These are phyloP conservation scores for Candida labiduridarum DNA, from an alignment of 1,139 yeast species.

Conservation along the genomic window DNA sequence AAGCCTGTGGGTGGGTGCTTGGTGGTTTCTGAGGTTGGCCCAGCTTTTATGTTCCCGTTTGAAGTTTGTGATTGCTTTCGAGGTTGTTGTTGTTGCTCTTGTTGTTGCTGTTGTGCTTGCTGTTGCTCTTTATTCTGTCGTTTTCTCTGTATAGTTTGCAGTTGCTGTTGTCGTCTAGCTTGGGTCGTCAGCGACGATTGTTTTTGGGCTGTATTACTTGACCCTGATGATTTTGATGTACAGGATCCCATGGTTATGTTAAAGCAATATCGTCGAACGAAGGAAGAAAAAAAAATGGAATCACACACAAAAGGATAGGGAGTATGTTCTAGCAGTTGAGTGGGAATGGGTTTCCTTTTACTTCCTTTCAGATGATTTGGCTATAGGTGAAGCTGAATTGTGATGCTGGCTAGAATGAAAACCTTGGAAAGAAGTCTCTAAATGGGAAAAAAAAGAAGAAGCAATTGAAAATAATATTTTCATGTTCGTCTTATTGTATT, in stretches of 20 bases:
- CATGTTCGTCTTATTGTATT: slow-evolving; percentile 1
- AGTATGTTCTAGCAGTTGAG: too few species aligned
- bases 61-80: slow-evolving; percentile 7
- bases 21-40: slow-evolving; percentile 2
- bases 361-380: neutral
- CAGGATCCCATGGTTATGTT: slow-evolving; percentile 18
- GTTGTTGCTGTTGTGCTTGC: slow-evolving; percentile 5
- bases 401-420: neutral
- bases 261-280: neutral
- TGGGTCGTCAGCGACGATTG: slow-evolving; percentile 10
- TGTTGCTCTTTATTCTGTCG: slow-evolving; percentile 3
- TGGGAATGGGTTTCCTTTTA: neutral
- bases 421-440: neutral
- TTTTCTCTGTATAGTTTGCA: slow-evolving; percentile 12
- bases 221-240: slow-evolving; percentile 15
- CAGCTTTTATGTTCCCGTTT: slow-evolving; percentile 9
- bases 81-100: slow-evolving; percentile 7
- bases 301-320: neutral
- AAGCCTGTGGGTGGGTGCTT: slow-evolving; percentile 11
- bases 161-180: slow-evolving; percentile 17
- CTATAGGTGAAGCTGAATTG: neutral
- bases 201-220: slow-evolving; percentile 6
- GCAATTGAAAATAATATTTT: neutral
- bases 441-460: neutral
- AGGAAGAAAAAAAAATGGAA: neutral